Conservation (phyloP, 371 early-diverging fungal genomes). For the Mycotypha africana region DNA sequence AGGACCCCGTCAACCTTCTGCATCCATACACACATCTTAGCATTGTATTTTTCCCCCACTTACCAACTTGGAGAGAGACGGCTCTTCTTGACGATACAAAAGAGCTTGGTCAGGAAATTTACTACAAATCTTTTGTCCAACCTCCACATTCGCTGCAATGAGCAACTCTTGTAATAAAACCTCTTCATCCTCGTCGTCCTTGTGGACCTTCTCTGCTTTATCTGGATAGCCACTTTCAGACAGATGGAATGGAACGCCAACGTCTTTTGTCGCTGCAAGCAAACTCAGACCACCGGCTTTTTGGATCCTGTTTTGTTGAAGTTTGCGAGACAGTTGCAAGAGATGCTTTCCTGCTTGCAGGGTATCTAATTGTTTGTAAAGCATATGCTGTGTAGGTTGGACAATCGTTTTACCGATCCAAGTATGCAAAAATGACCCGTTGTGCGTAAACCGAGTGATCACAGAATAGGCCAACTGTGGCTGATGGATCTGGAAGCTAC, state of each 20-base stretch:
- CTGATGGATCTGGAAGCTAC: slow-evolving; percentile 61
- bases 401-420: slow-evolving; percentile 64
- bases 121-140: slow-evolving; percentile 29
- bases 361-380: background rate
- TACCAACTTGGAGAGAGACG: slow-evolving; percentile 15
- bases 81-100: slow-evolving; percentile 21
- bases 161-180: slow-evolving; percentile 20
- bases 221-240: slow-evolving; percentile 25
- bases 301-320: slow-evolving; percentile 11
- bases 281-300: slow-evolving; percentile 10
- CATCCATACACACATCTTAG: too few species aligned
- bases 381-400: slow-evolving; percentile 49
- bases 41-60: too few species aligned
- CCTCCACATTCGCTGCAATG: slow-evolving; percentile 28
- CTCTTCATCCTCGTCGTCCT: slow-evolving; percentile 9
- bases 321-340: slow-evolving; percentile 10
- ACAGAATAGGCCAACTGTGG: slow-evolving; percentile 50
- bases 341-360: slow-evolving; percentile 1
- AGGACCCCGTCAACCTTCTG: too few species aligned
- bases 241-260: slow-evolving; percentile 13
- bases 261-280: background rate
- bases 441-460: slow-evolving; percentile 58
- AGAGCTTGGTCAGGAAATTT: slow-evolving; percentile 32
- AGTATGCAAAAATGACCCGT: slow-evolving; percentile 45
- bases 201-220: background rate